Evolutionary conservation across 2,329 filamentous ascomycete species (phyloP), one percentile per base, ranked within the genome.

Genomic region (Cryphonectria parasitica): DNA sequence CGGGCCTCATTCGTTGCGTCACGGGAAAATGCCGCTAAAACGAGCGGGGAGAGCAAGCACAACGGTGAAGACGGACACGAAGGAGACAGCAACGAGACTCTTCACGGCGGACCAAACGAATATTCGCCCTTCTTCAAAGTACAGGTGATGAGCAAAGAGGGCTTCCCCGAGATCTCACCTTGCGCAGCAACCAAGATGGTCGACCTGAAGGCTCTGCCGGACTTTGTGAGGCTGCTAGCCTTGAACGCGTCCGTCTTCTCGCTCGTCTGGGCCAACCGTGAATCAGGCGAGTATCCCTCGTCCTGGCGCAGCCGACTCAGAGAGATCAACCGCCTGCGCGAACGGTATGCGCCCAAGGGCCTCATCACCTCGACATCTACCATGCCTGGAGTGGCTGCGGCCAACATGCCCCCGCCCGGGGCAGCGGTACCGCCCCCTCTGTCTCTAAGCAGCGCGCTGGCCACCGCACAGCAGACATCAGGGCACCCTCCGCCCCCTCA

Each of bases 231-330:
- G 52, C 90, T 97, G 63, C 85, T 98, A 25, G 94, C 95, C 0
- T 88, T 99, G 73, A 98, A 98, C 77, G 95, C 96, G 0, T 97
- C 93, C 19, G 93, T 98, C 11, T 98, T 98, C 79, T 94, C 92
- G 1, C 88, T 92, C 61, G 95, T 98, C n/a, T 98, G 95, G 94
- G 88, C 89, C 63, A 90, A 89, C 76, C 87, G 90, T 63, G 88
- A 92, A 73, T 91, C 91, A 7, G 92, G 92, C 69, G 94, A 97
- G 79, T 91, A 97, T 77, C 87, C 96, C 41, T 96, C 94, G 15
- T 93, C 93, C 11, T 98, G 96, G 96, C 90, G 94, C 71, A 93
- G 91, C 75, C 90, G 96, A 64, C 87, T 98, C 17, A 89, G 92
- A 64, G 92, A 95, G 78, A 97, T 99, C 78, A 91, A 92, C 78